A percentile compares a stretch with the other conserved stretches of the same genome.
These are phyloP conservation scores for Quercus phellos DNA, from an alignment of 331 rosid genomes.

Conservation along the genomic window DNA sequence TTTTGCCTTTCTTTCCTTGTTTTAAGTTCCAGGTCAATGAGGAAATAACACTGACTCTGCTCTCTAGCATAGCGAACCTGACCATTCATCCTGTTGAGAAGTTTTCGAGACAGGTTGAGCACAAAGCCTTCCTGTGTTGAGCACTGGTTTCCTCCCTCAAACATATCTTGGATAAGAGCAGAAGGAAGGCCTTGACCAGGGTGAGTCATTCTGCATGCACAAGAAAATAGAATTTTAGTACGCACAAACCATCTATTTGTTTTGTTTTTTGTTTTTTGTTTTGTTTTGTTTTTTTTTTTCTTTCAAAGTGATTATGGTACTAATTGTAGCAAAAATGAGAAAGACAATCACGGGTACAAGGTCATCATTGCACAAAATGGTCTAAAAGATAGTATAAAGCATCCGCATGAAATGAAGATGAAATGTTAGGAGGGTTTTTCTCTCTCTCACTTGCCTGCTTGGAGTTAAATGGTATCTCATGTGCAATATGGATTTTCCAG, in stretches of 20 bases:
- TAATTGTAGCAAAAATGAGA: neutral
- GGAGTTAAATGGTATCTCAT: neutral
- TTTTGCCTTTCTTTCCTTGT: slow-evolving; percentile 35
- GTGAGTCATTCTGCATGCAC: slow-evolving; percentile 61
- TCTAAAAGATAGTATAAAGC: neutral
- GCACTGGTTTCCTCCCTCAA: slow-evolving; percentile 55
- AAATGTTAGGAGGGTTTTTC: neutral
- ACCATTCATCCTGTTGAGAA: slow-evolving; percentile 69
- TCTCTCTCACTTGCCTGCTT: neutral
- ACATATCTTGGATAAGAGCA: slow-evolving; percentile 54
- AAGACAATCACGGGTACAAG: neutral
- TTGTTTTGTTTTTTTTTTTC: neutral
- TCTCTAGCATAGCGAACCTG: slow-evolving; percentile 56
- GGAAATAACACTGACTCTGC: slow-evolving; percentile 57
- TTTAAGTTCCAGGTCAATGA: slow-evolving; percentile 50
- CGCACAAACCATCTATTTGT: neutral
- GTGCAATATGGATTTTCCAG: neutral
- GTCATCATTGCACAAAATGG: neutral
- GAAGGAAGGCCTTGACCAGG: slow-evolving; percentile 70
- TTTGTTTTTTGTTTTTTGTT: too few species aligned
- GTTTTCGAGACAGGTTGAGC: slow-evolving; percentile 57
- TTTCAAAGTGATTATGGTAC: neutral
- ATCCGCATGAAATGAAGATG: too few species aligned
- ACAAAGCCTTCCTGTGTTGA: slow-evolving; percentile 68
- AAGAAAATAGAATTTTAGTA: slow-evolving; percentile 7